Evolutionary conservation across 2,329 filamentous ascomycete species (phyloP).

Genomic region (Periconia sp.): DNA sequence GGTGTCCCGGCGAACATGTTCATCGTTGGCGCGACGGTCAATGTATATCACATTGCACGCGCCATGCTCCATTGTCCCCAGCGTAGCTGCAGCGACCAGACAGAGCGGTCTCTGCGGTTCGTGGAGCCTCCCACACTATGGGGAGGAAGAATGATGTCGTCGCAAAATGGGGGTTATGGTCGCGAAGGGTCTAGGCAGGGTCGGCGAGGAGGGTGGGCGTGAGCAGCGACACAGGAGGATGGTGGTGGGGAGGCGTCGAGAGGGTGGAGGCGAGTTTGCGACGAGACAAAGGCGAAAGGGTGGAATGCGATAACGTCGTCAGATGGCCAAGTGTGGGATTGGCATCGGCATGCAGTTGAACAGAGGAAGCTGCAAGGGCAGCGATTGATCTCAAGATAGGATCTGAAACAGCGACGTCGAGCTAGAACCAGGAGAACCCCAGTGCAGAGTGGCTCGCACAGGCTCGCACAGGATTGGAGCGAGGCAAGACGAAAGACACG

Average conservation of each 20-base stretch:
- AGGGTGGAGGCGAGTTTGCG: background rate
- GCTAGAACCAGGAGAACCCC: conserved; percentile 3
- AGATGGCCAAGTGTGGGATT: background rate
- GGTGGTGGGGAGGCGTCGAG: conserved; percentile 3
- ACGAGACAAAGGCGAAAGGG: conserved; percentile 4
- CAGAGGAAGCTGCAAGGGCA: conserved; percentile 18
- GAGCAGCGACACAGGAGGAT: conserved; percentile 3
- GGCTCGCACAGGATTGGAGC: conserved; percentile 2
- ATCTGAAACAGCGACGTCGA: conserved; percentile 36
- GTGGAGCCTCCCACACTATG: conserved; percentile 33
- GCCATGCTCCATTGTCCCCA: conserved; percentile 47
- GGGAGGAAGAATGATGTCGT: conserved; percentile 20
- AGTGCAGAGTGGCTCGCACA: background rate
- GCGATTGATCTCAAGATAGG: conserved; percentile 25
- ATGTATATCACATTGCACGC: conserved; percentile 49
- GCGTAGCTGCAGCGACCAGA: conserved; percentile 34
- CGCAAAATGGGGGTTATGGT: conserved; percentile 22
- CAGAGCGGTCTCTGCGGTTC: conserved; percentile 27
- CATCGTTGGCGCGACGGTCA: conserved; percentile 46
- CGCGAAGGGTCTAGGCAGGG: conserved; percentile 10
- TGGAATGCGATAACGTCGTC: conserved; percentile 3
- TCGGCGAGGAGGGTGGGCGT: conserved; percentile 4
- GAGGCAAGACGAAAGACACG: background rate
- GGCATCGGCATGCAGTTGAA: conserved; percentile 20
- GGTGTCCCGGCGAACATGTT: conserved; percentile 41